phyloP scores from a whole-genome alignment of 2,329 filamentous ascomycete genomes.

The Onygenales sp. region DNA sequence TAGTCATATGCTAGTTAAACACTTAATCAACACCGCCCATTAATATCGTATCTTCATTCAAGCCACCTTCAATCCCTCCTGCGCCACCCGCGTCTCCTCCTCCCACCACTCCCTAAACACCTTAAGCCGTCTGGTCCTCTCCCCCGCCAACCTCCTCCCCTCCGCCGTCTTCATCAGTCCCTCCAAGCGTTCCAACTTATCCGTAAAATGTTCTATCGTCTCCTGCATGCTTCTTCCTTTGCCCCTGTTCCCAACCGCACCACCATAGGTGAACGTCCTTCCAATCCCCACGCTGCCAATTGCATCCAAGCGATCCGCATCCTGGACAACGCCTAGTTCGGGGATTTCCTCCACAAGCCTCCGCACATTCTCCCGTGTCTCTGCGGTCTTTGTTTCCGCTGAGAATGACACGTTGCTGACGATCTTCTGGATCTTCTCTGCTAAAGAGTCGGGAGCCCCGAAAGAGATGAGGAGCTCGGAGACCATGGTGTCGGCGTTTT shows the following conservation, averaged over 20 bases:
- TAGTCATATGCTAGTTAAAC: not conserved
- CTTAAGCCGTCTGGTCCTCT: constrained; percentile 39
- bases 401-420: constrained; percentile 72
- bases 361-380: constrained; percentile 48
- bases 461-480: constrained; percentile 16
- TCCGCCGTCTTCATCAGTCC: constrained; percentile 53
- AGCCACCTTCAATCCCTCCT: not conserved
- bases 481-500: constrained; percentile 14
- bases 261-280: constrained; percentile 65
- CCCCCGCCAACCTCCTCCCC: constrained; percentile 40
- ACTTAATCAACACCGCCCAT: no score
- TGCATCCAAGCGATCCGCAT: constrained; percentile 84
- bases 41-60: not conserved
- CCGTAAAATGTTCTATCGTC: constrained; percentile 64
- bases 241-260: constrained; percentile 42
- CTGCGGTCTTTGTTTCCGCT: constrained; percentile 54
- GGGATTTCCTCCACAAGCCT: constrained; percentile 53
- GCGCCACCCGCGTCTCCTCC: constrained; percentile 34
- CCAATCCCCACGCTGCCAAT: constrained; percentile 80
- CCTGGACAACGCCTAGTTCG: constrained; percentile 76
- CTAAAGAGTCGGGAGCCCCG: constrained; percentile 51
- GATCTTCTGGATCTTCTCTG: constrained; percentile 58
- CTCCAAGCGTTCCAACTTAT: constrained; percentile 61
- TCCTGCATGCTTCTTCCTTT: constrained; percentile 17
- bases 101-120: constrained; percentile 47